phyloP scores from a whole-genome alignment of 2,329 filamentous ascomycete genomes.

The Colletotrichum zoysiae region DNA sequence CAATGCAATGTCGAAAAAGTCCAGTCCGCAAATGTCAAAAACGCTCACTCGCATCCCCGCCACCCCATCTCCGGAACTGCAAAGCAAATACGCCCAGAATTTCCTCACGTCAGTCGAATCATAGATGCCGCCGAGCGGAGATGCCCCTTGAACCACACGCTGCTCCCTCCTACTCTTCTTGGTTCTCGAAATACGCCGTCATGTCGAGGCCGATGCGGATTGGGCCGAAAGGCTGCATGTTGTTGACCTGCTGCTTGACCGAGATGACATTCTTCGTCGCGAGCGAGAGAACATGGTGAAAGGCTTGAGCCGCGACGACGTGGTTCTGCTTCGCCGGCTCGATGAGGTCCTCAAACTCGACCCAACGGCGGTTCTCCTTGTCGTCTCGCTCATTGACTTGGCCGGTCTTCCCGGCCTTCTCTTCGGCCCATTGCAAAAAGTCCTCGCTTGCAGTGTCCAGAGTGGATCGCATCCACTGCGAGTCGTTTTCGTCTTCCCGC shows the following conservation, averaged over 20 bases:
- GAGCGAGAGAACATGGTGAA: constrained; percentile 79
- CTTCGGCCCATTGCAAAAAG: constrained; percentile 60
- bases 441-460: constrained; percentile 61
- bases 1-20: neutral
- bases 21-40: constrained; percentile 18
- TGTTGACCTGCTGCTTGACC: constrained; percentile 69
- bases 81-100: constrained; percentile 9
- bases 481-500: constrained; percentile 44
- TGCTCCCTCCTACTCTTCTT: neutral
- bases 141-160: constrained; percentile 5
- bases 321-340: constrained; percentile 65
- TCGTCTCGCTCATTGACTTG: constrained; percentile 47
- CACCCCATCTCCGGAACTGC: neutral
- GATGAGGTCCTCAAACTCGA: constrained; percentile 79
- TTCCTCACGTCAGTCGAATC: neutral
- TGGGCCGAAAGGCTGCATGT: constrained; percentile 57
- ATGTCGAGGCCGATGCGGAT: constrained; percentile 58
- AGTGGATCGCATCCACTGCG: constrained; percentile 50
- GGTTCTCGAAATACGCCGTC: constrained; percentile 12
- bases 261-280: constrained; percentile 74
- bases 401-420: constrained; percentile 51
- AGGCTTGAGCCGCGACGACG: constrained; percentile 78
- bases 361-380: constrained; percentile 55
- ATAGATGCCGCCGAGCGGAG: constrained; percentile 8
- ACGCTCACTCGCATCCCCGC: no score